phyloP scores from a whole-genome alignment of 2,329 filamentous ascomycete genomes.

The Cercospora nicotianae region DNA sequence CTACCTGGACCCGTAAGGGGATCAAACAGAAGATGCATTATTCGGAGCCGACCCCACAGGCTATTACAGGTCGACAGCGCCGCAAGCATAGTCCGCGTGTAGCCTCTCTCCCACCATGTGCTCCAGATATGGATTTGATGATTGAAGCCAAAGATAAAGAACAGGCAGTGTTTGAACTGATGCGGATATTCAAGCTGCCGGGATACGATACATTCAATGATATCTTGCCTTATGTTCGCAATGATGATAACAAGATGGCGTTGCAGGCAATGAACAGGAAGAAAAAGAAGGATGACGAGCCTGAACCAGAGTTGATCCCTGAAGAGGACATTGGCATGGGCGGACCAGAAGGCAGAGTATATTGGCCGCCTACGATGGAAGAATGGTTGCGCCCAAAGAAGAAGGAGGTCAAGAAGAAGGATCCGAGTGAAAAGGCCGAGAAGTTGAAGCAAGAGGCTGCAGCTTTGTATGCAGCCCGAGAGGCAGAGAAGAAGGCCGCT shows the following conservation, averaged over 20 bases:
- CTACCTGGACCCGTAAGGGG: constrained; percentile 78
- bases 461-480: constrained; percentile 30
- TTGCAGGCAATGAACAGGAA: constrained; percentile 43
- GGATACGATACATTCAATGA: constrained; percentile 75
- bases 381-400: constrained; percentile 86
- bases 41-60: constrained; percentile 74
- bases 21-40: constrained; percentile 98
- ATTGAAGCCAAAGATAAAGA: constrained; percentile 99
- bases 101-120: constrained; percentile 76
- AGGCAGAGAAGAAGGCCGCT: constrained; percentile 33
- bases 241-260: constrained; percentile 67
- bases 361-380: constrained; percentile 88
- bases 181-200: constrained; percentile 82
- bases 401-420: constrained; percentile 61
- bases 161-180: constrained; percentile 91
- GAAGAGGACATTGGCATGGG: constrained; percentile 82
- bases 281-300: constrained; percentile 42
- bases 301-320: constrained; percentile 48
- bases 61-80: constrained; percentile 73
- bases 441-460: constrained; percentile 39
- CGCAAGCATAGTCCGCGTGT: constrained; percentile 85
- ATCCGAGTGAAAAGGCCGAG: constrained; percentile 40
- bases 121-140: constrained; percentile 89
- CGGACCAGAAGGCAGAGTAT: constrained; percentile 75
- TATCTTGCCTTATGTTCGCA: constrained; percentile 71